Evolutionary conservation across 371 early-diverging fungal species (phyloP), one percentile per base, ranked within the genome.

Genomic region (Mucor mucedo): DNA sequence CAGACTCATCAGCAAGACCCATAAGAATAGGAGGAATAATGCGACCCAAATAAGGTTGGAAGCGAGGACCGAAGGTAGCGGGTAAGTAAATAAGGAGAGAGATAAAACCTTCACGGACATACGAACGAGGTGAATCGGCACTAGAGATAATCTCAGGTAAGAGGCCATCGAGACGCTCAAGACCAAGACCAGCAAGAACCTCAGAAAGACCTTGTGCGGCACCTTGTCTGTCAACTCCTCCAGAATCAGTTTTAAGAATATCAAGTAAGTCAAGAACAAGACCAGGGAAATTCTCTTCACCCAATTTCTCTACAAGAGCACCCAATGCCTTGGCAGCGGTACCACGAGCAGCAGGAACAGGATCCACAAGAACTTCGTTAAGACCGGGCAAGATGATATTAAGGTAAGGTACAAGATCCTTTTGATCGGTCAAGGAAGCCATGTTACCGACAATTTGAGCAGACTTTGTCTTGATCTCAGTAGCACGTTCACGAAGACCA

Each of bases 381-480:
- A 98, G 83, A 27, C 89, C 86, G 28, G 98, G 98, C 74, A 97
- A 71, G 41, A 98, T 84, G 27, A 84, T 76, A 30, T 50, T 50
- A 30, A 50, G 50, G 72, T 98, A 98, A 5, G 96, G 94, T 7
- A 91, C 78, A 71, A 98, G 79, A 57, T 98, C 98, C 63, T 89
- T 86, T 55, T 90, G 89, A 52, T 96, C 96, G 0, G 97, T 95
- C 45, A 98, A 77, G 7, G 93, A 86, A 1, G 97, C 92, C 95
- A 98, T 95, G 72, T 94, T 95, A 50, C 97, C 98, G 63, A 98
- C 93, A 75, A 98, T 96, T 82, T 98, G 97, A 14, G 98, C 94
- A 11, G 97, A 93, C 66, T 89, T 91, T 63, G 92, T 94, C 86
- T 98, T 98, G 62, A 91, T 87, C 42, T 95, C 91, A 2, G 97